These are phyloP conservation scores for Suhomyces yuchorum DNA, from an alignment of 1,139 yeast species.

Conservation along the genomic window DNA sequence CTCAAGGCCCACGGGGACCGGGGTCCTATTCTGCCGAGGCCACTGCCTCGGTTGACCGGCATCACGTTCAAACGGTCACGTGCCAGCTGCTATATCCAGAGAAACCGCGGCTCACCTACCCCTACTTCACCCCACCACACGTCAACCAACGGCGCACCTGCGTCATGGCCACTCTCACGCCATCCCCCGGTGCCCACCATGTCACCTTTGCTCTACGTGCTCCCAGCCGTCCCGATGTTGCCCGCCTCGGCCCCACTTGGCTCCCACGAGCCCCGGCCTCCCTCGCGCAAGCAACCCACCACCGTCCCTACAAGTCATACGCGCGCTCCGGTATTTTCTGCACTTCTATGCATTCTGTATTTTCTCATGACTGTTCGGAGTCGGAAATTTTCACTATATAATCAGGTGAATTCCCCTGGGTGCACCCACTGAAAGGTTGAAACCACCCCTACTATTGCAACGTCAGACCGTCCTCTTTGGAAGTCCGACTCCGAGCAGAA, in stretches of 20 bases:
- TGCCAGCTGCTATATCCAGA: no score
- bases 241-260: not conserved
- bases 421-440: not conserved
- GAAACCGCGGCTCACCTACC: not conserved
- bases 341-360: not conserved
- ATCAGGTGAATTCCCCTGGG: conserved; percentile 2
- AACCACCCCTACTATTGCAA: not conserved
- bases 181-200: not conserved
- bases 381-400: conserved; percentile 4
- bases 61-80: no score
- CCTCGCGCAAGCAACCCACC: not conserved
- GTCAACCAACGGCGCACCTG: not conserved
- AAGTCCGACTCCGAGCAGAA: no score
- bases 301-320: not conserved
- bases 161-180: not conserved
- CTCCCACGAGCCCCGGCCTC: conserved; percentile 1
- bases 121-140: not conserved
- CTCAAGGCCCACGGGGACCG: not conserved
- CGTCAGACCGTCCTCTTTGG: not conserved
- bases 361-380: conserved; percentile 3
- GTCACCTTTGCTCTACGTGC: no score
- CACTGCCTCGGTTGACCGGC: not conserved
- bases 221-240: not conserved
- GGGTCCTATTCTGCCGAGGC: not conserved
- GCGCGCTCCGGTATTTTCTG: conserved; percentile 2